These are phyloP conservation scores for Castanopsis chinensis DNA, from an alignment of 306 rosid genomes.

Conservation along the genomic window DNA sequence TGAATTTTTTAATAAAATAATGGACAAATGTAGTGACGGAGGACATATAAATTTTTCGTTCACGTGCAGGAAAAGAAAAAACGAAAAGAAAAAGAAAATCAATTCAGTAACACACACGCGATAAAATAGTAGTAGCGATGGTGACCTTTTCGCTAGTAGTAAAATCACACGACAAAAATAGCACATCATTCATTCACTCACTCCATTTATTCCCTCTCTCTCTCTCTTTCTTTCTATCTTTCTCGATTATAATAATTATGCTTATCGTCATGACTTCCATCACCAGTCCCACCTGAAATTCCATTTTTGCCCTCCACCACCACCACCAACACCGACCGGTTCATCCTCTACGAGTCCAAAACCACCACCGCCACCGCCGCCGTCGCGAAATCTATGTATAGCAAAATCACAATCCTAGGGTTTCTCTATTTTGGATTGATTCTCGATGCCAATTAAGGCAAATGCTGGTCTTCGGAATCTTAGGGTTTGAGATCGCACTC, in stretches of 20 bases:
- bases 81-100: neutral
- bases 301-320: neutral
- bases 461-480: conserved; percentile 38
- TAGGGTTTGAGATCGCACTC: conserved; percentile 56
- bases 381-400: conserved; percentile 37
- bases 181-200: no score
- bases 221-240: neutral
- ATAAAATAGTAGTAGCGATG: no score
- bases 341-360: neutral
- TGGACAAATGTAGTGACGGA: no score
- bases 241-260: neutral
- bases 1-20: fast-evolving
- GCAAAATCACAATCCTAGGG: conserved; percentile 34
- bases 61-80: no score
- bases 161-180: neutral
- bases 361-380: neutral
- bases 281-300: neutral
- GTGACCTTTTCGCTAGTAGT: neutral
- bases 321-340: neutral
- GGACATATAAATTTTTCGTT: no score
- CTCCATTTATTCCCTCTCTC: neutral
- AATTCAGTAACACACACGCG: no score
- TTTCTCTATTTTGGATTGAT: conserved; percentile 48
- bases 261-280: conserved; percentile 15
- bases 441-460: conserved; percentile 41